Evolutionary conservation across 106 monocot species (phyloP).

Genomic region (Allium fistulosum): DNA sequence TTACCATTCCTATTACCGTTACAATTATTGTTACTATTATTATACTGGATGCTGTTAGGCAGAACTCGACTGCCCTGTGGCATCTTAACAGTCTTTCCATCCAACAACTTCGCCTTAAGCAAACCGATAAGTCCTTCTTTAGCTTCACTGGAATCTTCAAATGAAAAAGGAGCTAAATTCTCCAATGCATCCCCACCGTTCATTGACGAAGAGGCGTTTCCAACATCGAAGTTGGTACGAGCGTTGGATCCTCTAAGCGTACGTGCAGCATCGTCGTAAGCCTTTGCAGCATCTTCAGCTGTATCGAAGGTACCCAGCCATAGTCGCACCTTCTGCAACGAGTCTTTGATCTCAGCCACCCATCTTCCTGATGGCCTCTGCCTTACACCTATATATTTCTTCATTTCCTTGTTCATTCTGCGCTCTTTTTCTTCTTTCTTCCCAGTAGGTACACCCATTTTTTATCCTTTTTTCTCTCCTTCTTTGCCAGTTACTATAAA

Average conservation of each 20-base stretch:
- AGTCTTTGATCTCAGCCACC: constrained; percentile 30
- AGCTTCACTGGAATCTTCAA: constrained; percentile 11
- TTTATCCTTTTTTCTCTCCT: no score
- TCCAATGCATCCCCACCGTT: constrained; percentile 1
- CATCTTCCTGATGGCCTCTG: constrained; percentile 23
- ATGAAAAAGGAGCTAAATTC: constrained; percentile 16
- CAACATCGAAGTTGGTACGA: constrained; percentile 14
- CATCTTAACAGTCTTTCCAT: constrained; percentile 7
- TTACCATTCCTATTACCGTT: neutral
- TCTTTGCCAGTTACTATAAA: no score
- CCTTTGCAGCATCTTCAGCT: constrained; percentile 11
- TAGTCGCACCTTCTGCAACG: constrained; percentile 20
- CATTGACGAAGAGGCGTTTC: neutral
- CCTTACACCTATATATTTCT: constrained; percentile 14
- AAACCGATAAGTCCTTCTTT: constrained; percentile 12
- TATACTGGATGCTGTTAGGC: neutral
- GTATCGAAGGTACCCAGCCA: constrained; percentile 27
- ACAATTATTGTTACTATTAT: no score
- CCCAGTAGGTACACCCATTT: neutral
- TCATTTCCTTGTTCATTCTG: neutral
- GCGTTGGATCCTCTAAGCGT: constrained; percentile 16
- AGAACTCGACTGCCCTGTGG: neutral
- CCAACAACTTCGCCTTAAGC: constrained; percentile 18
- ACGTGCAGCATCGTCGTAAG: constrained; percentile 14
- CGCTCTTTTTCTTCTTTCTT: neutral